Base-by-base conservation (phyloP, 768 basidiomycete species). In the Amanita thiersii region DNA sequence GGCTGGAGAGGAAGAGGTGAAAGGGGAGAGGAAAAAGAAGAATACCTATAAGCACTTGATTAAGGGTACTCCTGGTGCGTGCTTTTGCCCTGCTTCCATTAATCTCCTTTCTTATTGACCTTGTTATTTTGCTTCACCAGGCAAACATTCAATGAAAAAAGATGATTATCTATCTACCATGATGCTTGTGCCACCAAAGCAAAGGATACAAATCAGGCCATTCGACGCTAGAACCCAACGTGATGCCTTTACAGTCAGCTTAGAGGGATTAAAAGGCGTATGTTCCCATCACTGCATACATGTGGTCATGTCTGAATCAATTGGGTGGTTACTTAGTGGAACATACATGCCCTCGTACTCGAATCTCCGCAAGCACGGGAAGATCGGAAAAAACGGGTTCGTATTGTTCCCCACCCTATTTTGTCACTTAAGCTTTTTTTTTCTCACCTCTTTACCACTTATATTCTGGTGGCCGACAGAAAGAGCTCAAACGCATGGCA, bases 111-210 rank as follows among this genome's bases (percentile, higher is more conserved):
- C 39, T 48, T 23, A 48, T 21, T 39, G 14, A 37, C 44, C 42
- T 42, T 36, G 37, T 30, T 43, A 43, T 14, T 31, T 25, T 40
- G 39, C 15, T 38, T 36, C 25, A 25, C 20, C 49, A 81, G 81
- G 85, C 45, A 87, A 86, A 57, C 85, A 87, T 49, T 82, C 84
- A 20, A 68, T 75, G 69, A 86, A 84, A 65, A 88, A 81, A 57
- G 85, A 88, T 51, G 77, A 81, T 45, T 85, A 76, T 58, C 59
- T 88, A 37, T 69, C 68, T 28, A 75, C 63, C 1, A 75, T 76
- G 48, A 83, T 87, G 66, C 67, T 73, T 50, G 66, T 69, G 8
- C 84, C 84, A 3, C 77, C 81, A 45, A 86, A 86, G 56, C 81
- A 86, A 52, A 73, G 73, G 45, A 70, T 77, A 42, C 61, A 64